Base-by-base conservation (phyloP, 2,329 filamentous ascomycete species). In the Botrytis aclada region DNA sequence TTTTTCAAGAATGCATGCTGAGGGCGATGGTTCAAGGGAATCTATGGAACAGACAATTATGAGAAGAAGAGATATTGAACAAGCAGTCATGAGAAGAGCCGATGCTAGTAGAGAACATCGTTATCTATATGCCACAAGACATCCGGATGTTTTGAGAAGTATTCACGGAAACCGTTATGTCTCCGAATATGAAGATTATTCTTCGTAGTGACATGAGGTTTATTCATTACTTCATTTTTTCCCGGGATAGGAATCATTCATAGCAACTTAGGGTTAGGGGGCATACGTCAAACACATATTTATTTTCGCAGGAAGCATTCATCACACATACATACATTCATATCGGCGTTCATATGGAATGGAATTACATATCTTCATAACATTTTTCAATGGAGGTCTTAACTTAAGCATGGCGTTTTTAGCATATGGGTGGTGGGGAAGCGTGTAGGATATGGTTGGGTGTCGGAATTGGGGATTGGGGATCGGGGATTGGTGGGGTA, bases 331-430 rank as follows among this genome's bases (percentile, higher is more conserved):
- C 34, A 54, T 32, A 41, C 45, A 67, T 56, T 29, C n/a, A 18
- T 56, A 67, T 67, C n/a, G 64, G 64, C 64, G 64, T 54, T 54
- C 8, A 54, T 47, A 67, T 67, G 45, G 37, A 56, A 56, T 56
- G 51, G 51, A 54, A n/a, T 47, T n/a, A 67, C 45, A 64, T 25
- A 64, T 29, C 62, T 34, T 64, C 29, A 64, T 64, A 16, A 47
- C 10, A 64, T 45, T 39, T 67, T 63, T 67, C n/a, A 22, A 56
- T 67, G 34, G 47, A 54, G 51, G 51, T 56, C 51, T 67, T 34
- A 14, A n/a, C 32, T 65, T 37, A 22, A 54, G 64, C 45, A 67
- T 56, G 64, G 64, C 64, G 64, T 67, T 67, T n/a, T 56, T 51
- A 67, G 34, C 64, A 67, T 51, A 56, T 22, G 47, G 47, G 29